Evolutionary conservation across 1,284 basidiomycete species (phyloP), one percentile per base, ranked within the genome.

Genomic region (Coniferiporia sulphurascens): DNA sequence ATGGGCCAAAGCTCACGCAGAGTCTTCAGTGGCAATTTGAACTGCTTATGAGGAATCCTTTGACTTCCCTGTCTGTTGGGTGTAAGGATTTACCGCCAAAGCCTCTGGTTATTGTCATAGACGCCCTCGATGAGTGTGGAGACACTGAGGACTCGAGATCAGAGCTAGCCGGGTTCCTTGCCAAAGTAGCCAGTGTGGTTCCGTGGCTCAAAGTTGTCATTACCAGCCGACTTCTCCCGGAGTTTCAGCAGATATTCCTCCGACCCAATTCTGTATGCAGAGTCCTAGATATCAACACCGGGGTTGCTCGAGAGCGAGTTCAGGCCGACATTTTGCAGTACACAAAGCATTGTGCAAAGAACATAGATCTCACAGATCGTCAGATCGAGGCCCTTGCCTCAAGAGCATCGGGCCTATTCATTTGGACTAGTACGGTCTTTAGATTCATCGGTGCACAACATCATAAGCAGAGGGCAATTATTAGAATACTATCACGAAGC

Each of bases 361-460:
- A n/a, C n/a, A n/a, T n/a, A 27, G 27, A 5, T 27, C 5, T 5
- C 27, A 27, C n/a, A 5, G 27, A 3, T 27, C 3, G 5, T 5
- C 27, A 27, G 5, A 27, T 3, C 5, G 3, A 27, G 27, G 5
- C 5, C 27, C 60, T 71, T 22, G 63, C 67, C 13, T 44, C 63
- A 19, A 69, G 62, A 43, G 61, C 69, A 3, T 56, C 62, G 15
- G 66, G 67, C 1, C 56, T 71, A n/a, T 71, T 71, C 45, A 71
- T 71, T 19, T 71, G 69, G 55, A 64, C 70, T 8, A 60, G 62
- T 19, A 71, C 70, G 1, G 68, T 69, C 32, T 61, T 70, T 56
- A 69, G 66, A 56, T 66, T 68, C 35, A 57, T 71, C n/a, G 54
- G 57, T 10, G 46, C 9, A 13, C 46, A 56, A n/a, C 43, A 62